phyloP scores from a whole-genome alignment of 441 rosid genomes.

The Breynia disticha region DNA sequence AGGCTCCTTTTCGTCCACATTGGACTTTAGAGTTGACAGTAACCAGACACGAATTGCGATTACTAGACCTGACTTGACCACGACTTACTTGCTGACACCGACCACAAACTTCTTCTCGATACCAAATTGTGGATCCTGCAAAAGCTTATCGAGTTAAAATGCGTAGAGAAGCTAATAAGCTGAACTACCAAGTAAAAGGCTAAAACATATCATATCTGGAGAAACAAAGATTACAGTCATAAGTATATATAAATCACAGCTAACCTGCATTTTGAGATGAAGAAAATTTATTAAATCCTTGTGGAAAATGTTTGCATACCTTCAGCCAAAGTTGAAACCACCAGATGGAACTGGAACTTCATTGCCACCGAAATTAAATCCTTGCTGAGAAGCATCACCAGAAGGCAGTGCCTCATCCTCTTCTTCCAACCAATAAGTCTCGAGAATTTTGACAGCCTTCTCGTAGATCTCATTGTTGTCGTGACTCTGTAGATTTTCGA shows the following conservation, averaged over 20 bases:
- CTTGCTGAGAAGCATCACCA: conserved; percentile 42
- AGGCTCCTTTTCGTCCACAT: conserved; percentile 19
- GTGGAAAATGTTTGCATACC: conserved; percentile 1
- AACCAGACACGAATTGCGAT: conserved; percentile 17
- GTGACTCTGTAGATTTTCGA: conserved; percentile 60
- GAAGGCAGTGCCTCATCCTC: conserved; percentile 52
- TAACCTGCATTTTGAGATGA: too few species aligned
- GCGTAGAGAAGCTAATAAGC: not conserved
- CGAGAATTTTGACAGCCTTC: conserved; percentile 62
- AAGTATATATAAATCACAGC: too few species aligned
- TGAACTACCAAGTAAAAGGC: not conserved
- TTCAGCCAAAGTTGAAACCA: conserved; percentile 69
- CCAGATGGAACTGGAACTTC: conserved; percentile 41
- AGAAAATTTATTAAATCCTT: too few species aligned
- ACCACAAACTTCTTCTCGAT: conserved; percentile 2
- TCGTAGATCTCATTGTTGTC: conserved; percentile 60
- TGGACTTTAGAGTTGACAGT: conserved; percentile 22
- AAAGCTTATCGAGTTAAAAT: too few species aligned
- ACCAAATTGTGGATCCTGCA: conserved; percentile 13
- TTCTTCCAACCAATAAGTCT: conserved; percentile 71
- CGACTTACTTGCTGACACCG: conserved; percentile 5
- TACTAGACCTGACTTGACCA: conserved; percentile 19
- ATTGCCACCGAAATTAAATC: conserved; percentile 53
- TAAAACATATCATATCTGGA: too few species aligned
- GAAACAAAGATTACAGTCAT: too few species aligned